phyloP scores from a whole-genome alignment of 1,284 basidiomycete species.

The Fistulina hepatica region DNA sequence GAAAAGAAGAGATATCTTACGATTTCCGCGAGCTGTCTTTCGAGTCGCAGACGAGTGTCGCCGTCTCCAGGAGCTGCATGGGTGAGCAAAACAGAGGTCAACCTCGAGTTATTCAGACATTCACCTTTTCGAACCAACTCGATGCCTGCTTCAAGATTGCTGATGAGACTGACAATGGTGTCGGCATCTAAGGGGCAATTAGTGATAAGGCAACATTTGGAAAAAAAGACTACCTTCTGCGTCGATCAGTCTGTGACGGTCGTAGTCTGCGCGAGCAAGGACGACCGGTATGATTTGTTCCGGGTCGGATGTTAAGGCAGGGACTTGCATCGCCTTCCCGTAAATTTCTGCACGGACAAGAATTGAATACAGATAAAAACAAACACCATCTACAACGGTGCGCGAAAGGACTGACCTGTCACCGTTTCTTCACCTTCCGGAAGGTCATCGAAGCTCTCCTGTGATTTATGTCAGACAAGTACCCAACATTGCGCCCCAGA shows the following conservation, averaged over 20 bases:
- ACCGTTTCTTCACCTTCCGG: too few relatives aligned
- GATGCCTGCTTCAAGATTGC: slow-evolving; percentile 49
- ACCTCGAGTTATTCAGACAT: slow-evolving; percentile 4
- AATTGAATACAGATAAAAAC: slow-evolving; percentile 6
- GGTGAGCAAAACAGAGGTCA: slow-evolving; percentile 1
- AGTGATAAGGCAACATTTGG: slow-evolving; percentile 1
- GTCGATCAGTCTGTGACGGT: slow-evolving; percentile 45
- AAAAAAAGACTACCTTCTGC: slow-evolving; percentile 29
- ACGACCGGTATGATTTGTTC: slow-evolving; percentile 61
- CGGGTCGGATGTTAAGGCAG: slow-evolving; percentile 43
- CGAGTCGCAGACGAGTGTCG: slow-evolving; percentile 56
- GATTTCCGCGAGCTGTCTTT: slow-evolving; percentile 67
- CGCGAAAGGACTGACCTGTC: too few relatives aligned
- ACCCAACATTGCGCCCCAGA: too few relatives aligned
- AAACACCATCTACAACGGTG: too few relatives aligned
- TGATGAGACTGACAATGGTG: slow-evolving; percentile 38
- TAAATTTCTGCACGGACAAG: slow-evolving; percentile 37
- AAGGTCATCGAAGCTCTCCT: too few relatives aligned
- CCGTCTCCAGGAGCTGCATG: slow-evolving; percentile 34
- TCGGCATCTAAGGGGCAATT: slow-evolving; percentile 31
- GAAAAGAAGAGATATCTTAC: slow-evolving; percentile 35
- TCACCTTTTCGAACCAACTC: slow-evolving; percentile 45
- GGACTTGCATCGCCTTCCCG: slow-evolving; percentile 43
- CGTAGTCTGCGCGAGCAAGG: slow-evolving; percentile 55
- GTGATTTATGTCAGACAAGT: too few relatives aligned